phyloP scores from a whole-genome alignment of 176 grass and related monocot genomes.

The Triticum timopheevii region DNA sequence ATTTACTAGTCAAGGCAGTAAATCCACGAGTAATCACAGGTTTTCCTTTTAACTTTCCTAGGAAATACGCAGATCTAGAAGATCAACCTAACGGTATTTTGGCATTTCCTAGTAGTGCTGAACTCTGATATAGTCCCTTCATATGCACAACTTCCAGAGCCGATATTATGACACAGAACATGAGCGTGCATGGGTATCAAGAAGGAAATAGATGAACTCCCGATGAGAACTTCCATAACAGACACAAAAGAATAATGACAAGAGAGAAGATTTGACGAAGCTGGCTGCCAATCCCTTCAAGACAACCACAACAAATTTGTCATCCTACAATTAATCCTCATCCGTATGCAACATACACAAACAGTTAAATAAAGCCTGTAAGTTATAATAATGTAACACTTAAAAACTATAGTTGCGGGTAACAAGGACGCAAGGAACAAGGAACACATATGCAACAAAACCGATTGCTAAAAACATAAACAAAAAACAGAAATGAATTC shows the following conservation, averaged over 20 bases:
- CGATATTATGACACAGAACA: background rate
- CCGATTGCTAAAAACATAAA: background rate
- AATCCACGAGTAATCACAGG: slow-evolving; percentile 3
- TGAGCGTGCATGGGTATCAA: background rate
- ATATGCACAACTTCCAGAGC: background rate
- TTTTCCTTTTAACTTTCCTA: slow-evolving; percentile 4
- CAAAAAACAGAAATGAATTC: background rate
- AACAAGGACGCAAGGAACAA: background rate
- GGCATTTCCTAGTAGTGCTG: background rate
- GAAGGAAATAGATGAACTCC: background rate
- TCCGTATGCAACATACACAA: background rate
- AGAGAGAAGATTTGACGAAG: background rate
- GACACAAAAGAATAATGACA: background rate
- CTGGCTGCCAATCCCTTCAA: background rate
- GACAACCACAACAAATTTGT: background rate
- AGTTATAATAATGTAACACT: background rate
- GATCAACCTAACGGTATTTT: background rate
- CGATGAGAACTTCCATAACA: background rate
- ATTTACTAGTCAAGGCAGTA: slow-evolving; percentile 25
- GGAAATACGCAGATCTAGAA: slow-evolving; percentile 10
- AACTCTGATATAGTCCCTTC: background rate
- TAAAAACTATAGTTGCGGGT: background rate
- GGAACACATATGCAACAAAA: background rate
- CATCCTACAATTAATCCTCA: background rate
- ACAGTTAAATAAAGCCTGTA: background rate